phyloP scores from a whole-genome alignment of 2,329 filamentous ascomycete species.

The Aspergillus chevalieri region DNA sequence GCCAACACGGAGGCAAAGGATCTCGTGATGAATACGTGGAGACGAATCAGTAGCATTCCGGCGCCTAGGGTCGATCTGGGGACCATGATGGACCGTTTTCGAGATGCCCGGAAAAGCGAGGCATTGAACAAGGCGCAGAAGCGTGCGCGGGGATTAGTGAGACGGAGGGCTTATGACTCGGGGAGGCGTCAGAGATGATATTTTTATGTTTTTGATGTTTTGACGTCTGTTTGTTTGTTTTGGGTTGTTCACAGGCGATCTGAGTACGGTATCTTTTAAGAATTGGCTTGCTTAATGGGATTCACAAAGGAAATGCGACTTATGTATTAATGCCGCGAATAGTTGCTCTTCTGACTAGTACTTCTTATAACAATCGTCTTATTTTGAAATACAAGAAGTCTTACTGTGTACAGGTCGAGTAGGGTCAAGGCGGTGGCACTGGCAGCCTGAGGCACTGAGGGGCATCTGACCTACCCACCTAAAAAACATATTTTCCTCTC shows the following conservation, averaged over 20 bases:
- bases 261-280: constrained; percentile 1
- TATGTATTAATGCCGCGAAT: constrained; percentile 8
- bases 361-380: neutral
- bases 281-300: constrained; percentile 2
- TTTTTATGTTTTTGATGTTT: neutral
- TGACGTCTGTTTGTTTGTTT: constrained; percentile 2
- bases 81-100: constrained; percentile 22
- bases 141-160: constrained; percentile 25
- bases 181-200: neutral
- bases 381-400: no score
- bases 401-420: neutral
- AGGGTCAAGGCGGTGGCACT: constrained; percentile 12
- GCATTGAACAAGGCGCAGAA: constrained; percentile 30
- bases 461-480: constrained; percentile 19
- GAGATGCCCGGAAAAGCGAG: constrained; percentile 21
- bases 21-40: constrained; percentile 24
- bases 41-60: constrained; percentile 16
- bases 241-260: constrained; percentile 7
- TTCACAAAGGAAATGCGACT: constrained; percentile 2
- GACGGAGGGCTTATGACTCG: constrained; percentile 11
- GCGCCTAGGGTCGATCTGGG: constrained; percentile 18
- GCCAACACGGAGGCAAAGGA: constrained; percentile 23
- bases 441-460: constrained; percentile 13
- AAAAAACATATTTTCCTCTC: constrained; percentile 20
- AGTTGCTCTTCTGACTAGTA: neutral